These are phyloP conservation scores for Plasmodium vinckei DNA, from an alignment of 169 alveolate genomes.

Conservation along the genomic window DNA sequence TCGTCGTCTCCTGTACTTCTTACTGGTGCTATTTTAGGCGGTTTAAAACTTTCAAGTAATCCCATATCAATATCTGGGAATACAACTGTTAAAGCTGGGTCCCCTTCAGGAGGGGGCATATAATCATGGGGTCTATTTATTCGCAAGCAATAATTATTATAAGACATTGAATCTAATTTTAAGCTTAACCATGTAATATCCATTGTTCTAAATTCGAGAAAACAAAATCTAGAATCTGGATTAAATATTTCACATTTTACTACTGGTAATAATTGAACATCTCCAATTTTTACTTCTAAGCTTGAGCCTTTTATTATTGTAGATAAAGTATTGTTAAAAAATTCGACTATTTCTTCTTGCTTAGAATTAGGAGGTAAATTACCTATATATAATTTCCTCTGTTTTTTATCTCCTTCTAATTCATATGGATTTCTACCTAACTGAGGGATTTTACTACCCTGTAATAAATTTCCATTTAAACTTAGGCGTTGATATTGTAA, in stretches of 20 bases:
- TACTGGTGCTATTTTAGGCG: slow-evolving; percentile 29
- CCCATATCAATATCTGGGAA: slow-evolving; percentile 76
- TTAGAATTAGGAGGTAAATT: slow-evolving; percentile 84
- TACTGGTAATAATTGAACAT: slow-evolving; percentile 75
- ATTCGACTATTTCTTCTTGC: slow-evolving; percentile 80
- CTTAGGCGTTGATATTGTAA: slow-evolving; percentile 37
- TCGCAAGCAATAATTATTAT: slow-evolving; percentile 84
- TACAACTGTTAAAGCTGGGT: slow-evolving; percentile 82
- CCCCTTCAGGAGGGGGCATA: slow-evolving; percentile 87
- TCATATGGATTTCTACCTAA: slow-evolving; percentile 62
- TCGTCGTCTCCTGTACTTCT: slow-evolving; percentile 73
- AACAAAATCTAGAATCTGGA: slow-evolving; percentile 86
- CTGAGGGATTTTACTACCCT: slow-evolving; percentile 25
- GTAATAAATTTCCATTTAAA: slow-evolving; percentile 9
- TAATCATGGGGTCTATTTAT: slow-evolving; percentile 89
- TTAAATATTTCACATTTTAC: slow-evolving; percentile 85
- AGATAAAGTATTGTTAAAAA: slow-evolving; percentile 79
- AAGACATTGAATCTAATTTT: slow-evolving; percentile 86
- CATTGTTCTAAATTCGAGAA: slow-evolving; percentile 87
- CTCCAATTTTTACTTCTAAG: slow-evolving; percentile 71
- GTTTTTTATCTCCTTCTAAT: slow-evolving; percentile 81
- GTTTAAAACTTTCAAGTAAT: slow-evolving; percentile 69
- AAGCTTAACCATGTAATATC: slow-evolving; percentile 86
- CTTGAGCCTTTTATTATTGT: slow-evolving; percentile 70
- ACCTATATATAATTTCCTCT: slow-evolving; percentile 83